Percentiles rank a stretch among this genome's conserved stretches.
These are phyloP conservation scores for Populus hybrid DNA, from an alignment of 441 rosid species.

Conservation along the genomic window DNA sequence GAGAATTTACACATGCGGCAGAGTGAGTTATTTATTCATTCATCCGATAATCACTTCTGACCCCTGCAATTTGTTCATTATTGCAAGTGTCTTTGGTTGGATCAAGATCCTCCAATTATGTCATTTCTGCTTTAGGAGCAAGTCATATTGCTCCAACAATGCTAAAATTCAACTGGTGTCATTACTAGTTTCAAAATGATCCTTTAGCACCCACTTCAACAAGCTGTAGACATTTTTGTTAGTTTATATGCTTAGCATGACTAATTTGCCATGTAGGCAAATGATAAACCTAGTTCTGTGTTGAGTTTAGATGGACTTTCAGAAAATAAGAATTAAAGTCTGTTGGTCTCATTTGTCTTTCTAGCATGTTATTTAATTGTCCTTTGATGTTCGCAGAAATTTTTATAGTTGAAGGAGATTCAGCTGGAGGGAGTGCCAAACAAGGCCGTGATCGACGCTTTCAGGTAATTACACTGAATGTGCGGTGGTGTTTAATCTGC, in stretches of 20 bases:
- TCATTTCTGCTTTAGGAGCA: too few relatives aligned
- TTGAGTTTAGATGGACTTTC: constrained; percentile 2
- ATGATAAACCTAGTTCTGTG: background rate
- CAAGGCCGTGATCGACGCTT: constrained; percentile 98
- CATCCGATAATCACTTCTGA: too few relatives aligned
- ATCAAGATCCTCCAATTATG: too few relatives aligned
- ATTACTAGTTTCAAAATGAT: background rate
- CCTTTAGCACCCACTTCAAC: background rate
- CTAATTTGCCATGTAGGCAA: background rate
- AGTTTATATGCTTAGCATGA: background rate
- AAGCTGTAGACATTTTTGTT: background rate
- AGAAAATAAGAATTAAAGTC: background rate
- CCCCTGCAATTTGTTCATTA: too few relatives aligned
- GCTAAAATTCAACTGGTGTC: too few relatives aligned
- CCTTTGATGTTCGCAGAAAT: constrained; percentile 53
- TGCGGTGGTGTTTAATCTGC: background rate
- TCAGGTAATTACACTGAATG: constrained; percentile 52
- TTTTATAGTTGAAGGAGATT: constrained; percentile 97
- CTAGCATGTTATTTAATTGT: background rate
- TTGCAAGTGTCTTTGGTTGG: too few relatives aligned
- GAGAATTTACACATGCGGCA: too few relatives aligned
- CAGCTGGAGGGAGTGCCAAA: constrained; percentile 99
- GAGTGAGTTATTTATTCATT: too few relatives aligned
- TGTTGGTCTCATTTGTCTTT: constrained; percentile 6
- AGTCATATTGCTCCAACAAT: too few relatives aligned